A percentile compares a stretch with the other conserved stretches of the same genome.
These are phyloP conservation scores for Diaporthe humulicola DNA, from an alignment of 2,329 filamentous ascomycete species.

Conservation along the genomic window DNA sequence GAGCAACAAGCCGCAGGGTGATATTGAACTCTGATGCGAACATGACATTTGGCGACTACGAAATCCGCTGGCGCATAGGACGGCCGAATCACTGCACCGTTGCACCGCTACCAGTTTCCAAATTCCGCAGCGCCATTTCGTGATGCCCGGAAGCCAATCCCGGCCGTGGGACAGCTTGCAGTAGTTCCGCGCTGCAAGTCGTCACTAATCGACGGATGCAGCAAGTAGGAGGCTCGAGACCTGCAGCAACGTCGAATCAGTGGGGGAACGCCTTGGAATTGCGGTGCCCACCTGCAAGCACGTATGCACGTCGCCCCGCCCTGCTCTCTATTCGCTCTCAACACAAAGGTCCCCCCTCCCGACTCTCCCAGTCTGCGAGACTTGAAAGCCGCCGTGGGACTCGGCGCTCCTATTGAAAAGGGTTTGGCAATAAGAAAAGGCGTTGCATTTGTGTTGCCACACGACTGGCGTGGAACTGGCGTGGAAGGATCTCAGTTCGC, in stretches of 20 bases:
- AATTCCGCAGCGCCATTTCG: not conserved
- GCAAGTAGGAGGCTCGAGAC: slow-evolving; percentile 2
- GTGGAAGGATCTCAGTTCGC: slow-evolving; percentile 5
- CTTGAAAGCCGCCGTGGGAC: not conserved
- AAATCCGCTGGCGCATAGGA: not conserved
- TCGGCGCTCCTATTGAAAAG: too few relatives aligned
- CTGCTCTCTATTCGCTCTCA: slow-evolving; percentile 8
- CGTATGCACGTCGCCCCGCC: slow-evolving; percentile 24
- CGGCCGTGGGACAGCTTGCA: slow-evolving; percentile 20
- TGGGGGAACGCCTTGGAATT: not conserved
- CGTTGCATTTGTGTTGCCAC: not conserved
- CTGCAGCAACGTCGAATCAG: slow-evolving; percentile 30
- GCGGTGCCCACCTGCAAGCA: slow-evolving; percentile 16
- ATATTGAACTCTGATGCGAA: not conserved
- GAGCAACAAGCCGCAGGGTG: not conserved
- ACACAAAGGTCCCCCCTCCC: not conserved
- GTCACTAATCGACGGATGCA: not conserved
- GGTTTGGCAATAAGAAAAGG: not conserved
- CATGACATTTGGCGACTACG: not conserved
- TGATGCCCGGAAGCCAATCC: slow-evolving; percentile 8
- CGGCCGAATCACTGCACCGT: not conserved
- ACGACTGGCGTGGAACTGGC: not conserved
- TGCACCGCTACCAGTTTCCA: slow-evolving; percentile 4
- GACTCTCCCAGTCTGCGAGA: not conserved
- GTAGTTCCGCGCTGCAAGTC: slow-evolving; percentile 2